Percentiles rank a stretch among this genome's conserved stretches.
Evolutionary conservation across 768 basidiomycete species (phyloP).

Genomic region (Strobilomyces confusus): DNA sequence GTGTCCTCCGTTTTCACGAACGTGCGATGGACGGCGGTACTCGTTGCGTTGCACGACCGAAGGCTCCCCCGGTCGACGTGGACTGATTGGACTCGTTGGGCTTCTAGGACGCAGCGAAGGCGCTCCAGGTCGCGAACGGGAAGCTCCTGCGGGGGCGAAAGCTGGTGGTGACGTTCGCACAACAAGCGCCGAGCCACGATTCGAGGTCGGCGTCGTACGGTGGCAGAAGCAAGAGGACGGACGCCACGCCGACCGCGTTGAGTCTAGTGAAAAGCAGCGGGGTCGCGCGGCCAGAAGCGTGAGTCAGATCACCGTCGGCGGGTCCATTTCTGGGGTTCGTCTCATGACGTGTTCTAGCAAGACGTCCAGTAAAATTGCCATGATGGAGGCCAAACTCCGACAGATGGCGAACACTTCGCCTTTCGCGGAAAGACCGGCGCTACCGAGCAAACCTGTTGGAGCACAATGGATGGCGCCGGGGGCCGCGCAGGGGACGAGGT

Average conservation of each 20-base stretch:
- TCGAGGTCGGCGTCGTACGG: conserved; percentile 31
- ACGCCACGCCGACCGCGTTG: conserved; percentile 76
- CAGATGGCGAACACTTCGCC: conserved; percentile 53
- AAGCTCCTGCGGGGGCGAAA: conserved; percentile 84
- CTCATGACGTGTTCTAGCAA: conserved; percentile 36
- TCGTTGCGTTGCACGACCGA: conserved; percentile 19
- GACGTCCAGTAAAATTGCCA: conserved; percentile 85
- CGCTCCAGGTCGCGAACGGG: conserved; percentile 67
- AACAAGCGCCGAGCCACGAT: conserved; percentile 61
- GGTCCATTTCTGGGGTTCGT: conserved; percentile 1
- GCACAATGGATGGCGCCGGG: too few relatives aligned
- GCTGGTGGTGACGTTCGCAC: conserved; percentile 86
- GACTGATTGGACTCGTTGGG: conserved; percentile 21
- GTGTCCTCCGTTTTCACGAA: conserved; percentile 19
- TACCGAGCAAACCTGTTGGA: conserved; percentile 22
- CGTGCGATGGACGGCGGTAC: conserved; percentile 17
- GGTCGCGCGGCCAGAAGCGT: conserved; percentile 48
- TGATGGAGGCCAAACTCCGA: conserved; percentile 92
- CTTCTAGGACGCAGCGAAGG: conserved; percentile 80
- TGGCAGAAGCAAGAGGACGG: conserved; percentile 42
- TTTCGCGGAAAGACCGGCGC: conserved; percentile 17
- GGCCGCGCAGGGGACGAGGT: too few relatives aligned
- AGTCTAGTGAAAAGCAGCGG: conserved; percentile 79
- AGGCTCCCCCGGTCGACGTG: conserved; percentile 9
- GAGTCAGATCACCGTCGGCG: conserved; percentile 13